Percentiles rank a stretch among this genome's conserved stretches.
These are phyloP conservation scores for Pistacia atlantica DNA, from an alignment of 345 rosid species.

Conservation along the genomic window DNA sequence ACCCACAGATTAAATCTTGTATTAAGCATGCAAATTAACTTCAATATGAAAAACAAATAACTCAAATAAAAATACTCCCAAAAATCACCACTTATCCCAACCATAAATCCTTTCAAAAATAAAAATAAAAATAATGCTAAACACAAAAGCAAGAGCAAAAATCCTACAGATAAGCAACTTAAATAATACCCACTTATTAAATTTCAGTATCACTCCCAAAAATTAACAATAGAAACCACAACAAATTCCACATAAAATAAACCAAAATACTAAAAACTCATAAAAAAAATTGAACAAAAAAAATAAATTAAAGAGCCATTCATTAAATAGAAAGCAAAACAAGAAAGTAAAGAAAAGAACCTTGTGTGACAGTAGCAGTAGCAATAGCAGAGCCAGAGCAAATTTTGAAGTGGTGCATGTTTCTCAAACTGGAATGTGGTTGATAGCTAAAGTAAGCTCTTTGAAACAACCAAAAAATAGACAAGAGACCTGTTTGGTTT, in stretches of 20 bases:
- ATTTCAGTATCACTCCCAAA: slow-evolving; percentile 7
- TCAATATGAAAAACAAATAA: background rate
- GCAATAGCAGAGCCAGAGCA: background rate
- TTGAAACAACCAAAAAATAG: background rate
- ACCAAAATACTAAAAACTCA: background rate
- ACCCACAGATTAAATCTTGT: slow-evolving; percentile 12
- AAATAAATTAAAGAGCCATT: background rate
- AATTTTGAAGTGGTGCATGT: slow-evolving; percentile 24
- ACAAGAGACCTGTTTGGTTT: background rate
- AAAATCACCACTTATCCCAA: background rate
- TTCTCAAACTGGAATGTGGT: slow-evolving; percentile 11
- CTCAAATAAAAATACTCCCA: background rate
- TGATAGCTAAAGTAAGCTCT: background rate
- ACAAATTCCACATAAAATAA: background rate
- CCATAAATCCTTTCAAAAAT: background rate
- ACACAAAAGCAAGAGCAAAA: slow-evolving; percentile 12
- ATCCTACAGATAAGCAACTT: slow-evolving; percentile 4
- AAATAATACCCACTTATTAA: slow-evolving; percentile 10
- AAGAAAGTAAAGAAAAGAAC: slow-evolving; percentile 19
- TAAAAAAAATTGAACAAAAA: background rate
- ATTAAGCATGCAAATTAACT: background rate
- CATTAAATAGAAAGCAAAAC: background rate
- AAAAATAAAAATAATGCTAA: background rate
- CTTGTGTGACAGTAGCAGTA: slow-evolving; percentile 18
- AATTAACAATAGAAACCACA: background rate